Conservation (phyloP, 1,284 basidiomycete genomes). For the Rhodotorula sp. region DNA sequence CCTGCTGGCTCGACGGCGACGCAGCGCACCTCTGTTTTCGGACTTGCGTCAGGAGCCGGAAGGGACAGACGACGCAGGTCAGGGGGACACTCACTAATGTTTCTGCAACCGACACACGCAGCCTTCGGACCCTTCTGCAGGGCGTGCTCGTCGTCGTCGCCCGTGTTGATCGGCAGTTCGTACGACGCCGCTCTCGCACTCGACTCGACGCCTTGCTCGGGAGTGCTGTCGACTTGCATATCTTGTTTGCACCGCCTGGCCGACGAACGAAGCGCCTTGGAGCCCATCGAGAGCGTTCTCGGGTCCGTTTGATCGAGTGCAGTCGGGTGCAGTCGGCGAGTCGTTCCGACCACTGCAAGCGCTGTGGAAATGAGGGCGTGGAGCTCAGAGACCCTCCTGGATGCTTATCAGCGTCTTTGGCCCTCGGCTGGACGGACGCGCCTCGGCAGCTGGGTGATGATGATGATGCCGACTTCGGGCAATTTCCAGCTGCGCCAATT, state of each 20-base stretch:
- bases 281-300: neutral
- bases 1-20: neutral
- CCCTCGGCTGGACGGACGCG: neutral
- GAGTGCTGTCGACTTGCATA: neutral
- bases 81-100: neutral
- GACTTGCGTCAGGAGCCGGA: neutral
- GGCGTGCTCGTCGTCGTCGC: neutral
- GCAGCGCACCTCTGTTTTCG: slow-evolving; percentile 13
- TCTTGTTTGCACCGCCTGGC: neutral
- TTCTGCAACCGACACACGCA: slow-evolving; percentile 1
- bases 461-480: neutral
- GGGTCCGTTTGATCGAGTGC: neutral
- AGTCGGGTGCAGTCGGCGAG: too few relatives aligned
- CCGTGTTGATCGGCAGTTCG: neutral
- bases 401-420: neutral
- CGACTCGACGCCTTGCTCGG: neutral
- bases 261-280: neutral
- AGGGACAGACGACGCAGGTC: neutral
- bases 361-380: too few relatives aligned
- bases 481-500: neutral
- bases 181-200: too few relatives aligned
- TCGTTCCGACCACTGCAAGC: too few relatives aligned
- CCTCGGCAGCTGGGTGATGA: neutral
- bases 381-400: too few relatives aligned
- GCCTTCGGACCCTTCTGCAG: neutral